Evolutionary conservation across 1,284 basidiomycete genomes (phyloP), one percentile per base, ranked within the genome.

Genomic region (Microbotryomycetes sp.): DNA sequence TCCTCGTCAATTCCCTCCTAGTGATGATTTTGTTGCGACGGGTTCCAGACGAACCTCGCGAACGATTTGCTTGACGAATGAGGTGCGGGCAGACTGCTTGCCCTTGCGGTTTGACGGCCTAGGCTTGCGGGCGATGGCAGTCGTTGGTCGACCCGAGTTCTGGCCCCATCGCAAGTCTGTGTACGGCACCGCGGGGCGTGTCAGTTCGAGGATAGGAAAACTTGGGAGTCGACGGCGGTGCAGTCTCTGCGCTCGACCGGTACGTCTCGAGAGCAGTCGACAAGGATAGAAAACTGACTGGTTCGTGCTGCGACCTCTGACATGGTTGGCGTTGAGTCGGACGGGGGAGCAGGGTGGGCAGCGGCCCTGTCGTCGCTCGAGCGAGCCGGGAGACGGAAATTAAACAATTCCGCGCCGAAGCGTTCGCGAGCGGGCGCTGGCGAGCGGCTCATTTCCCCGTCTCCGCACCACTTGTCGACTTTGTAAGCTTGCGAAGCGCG

Each of bases 61-160:
- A 73, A 97, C 82, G 67, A 97, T 82, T 68, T 85, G 87, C 76
- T 89, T 87, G 75, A 96, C 91, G 74, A 97, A 92, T 75, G 86
- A 86, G 75, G 86, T 91, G 80, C 89, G 89, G 72, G 77, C 75
- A 64, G 88, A 87, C 76, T 85, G 83, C 72, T 85, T 78, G 71
- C 94, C 96, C 83, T 97, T 98, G 79, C 90, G 88, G 76, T 94
- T 85, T 73, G 87, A 88, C 61, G 93, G 93, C 76, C 87, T 87
- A 57, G 81, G 78, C 59, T 79, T 78, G 79, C 89, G 87, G 72
- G 86, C 80, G 75, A 97, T 88, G 73, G 86, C 78, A 61, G 91
- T 96, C 60, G 93, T 96, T 71, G 89, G 86, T 82, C 88, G 88
- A 73, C 96, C 96, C 75, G 87, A 86, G 85, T 94, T 96, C 75